Base-by-base conservation (phyloP, 371 early-diverging fungal genomes). In the Dentiscutata heterogama region DNA sequence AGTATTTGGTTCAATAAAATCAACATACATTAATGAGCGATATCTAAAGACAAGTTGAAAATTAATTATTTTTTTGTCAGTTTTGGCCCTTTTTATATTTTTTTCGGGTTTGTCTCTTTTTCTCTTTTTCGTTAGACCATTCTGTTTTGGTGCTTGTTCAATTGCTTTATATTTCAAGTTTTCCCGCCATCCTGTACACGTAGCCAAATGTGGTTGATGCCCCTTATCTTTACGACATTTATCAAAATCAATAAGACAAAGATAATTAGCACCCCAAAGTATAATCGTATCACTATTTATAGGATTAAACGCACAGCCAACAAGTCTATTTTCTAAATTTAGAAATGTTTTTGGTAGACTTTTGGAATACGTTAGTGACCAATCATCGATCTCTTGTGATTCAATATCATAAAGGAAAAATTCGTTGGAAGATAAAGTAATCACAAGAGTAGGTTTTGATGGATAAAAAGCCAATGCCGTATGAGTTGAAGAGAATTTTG, bases 391-490 rank as follows among this genome's bases (percentile, higher is more conserved):
- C 25, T 90, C 89, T 27, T 89, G 87, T 22, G 86, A 84, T 82
- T 94, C 94, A 31, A 94, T 91, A 79, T 97, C 93, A 86, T 93
- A 97, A 63, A 96, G 85, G 83, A 91, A 94, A 84, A 96, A 92
- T 83, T 92, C 92, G 82, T 94, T 94, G 20, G 89, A 90, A 35
- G 92, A 90, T 39, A 91, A 87, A 22, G 93, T 92, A 63, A 96
- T 88, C 53, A 92, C 85, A 58, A 94, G 86, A 10, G 89, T 90
- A n/a, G 92, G 90, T 75, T 89, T 87, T 79, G 87, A 87, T 77
- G 91, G 88, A 82, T 92, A 89, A 87, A 97, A 96, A 13, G 92
- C 88, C 71, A 97, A 87, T 50, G 93, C 86, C 20, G 97, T 95
- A 76, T 93, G 91, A 18, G 91, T 89, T 42, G 93, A 88, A 56